Base-by-base conservation (phyloP, 1,284 basidiomycete species). In the Inonotus hispidus region DNA sequence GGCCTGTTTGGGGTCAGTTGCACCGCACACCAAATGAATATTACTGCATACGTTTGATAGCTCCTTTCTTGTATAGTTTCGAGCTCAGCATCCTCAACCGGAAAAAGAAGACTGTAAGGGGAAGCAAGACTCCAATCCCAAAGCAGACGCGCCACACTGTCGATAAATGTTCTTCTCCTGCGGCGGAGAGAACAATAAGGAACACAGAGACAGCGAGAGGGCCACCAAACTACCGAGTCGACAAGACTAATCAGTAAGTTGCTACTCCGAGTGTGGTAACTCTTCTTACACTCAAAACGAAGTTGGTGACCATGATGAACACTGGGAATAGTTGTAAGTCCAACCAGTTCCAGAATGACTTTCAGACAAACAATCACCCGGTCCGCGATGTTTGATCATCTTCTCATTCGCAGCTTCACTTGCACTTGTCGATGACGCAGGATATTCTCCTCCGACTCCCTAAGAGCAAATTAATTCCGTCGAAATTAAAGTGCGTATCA, bases 81-180 rank as follows among this genome's bases (percentile, higher is more conserved):
- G 85, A 81, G 66, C 82, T 88, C 67, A 89, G 69, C 86, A 91
- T 91, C 54, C 81, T 77, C 67, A 89, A 71, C 53, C 89, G 84
- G 74, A 89, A 88, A 68, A 82, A 77, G 69, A 92, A 85, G 46
- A 92, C 89, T 2, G 79, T 79, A 54, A 89, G 69, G 3, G 90
- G 88, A 8, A 90, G 77, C 19, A 88, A 46, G 35, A 88, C 81
- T 19, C 88, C 87, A 56, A 92, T 77, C 2, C 87, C 89, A 67
- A 90, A 90, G 68, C 83, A 85, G 56, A 88, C 81, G 23, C 90
- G 79, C 90, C 90, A 92, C 53, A 90, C 85, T 8, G 85, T 89
- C 29, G 79, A 71, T 7, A 92, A 78, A 67, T 87, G 83, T 53
- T 82, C 71, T 64, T 82, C 78, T 16, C 87, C 87, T 10, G 84